These are phyloP conservation scores for Didymosphaeria variabile DNA, from an alignment of 2,329 filamentous ascomycete genomes.

Conservation along the genomic window DNA sequence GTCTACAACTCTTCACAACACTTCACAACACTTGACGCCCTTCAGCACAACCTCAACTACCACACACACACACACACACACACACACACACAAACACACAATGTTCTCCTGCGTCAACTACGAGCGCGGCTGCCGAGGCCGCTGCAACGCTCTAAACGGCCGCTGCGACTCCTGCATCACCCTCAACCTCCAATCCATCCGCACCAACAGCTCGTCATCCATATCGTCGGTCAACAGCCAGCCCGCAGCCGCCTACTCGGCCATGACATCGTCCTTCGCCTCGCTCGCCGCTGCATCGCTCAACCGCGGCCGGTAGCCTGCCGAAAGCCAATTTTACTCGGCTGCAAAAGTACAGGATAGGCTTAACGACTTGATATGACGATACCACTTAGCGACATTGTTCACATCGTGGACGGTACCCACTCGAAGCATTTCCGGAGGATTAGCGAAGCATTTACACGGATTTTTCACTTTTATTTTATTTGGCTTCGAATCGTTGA, in stretches of 20 bases:
- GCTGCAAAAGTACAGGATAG: slow-evolving; percentile 17
- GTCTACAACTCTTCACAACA: too few relatives aligned
- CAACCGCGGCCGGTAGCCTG: slow-evolving; percentile 34
- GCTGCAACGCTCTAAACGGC: slow-evolving; percentile 49
- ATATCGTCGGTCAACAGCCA: slow-evolving; percentile 38
- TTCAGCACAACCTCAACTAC: too few relatives aligned
- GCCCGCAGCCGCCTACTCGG: slow-evolving; percentile 46
- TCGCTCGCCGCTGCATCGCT: slow-evolving; percentile 46
- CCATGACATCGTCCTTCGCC: slow-evolving; percentile 52
- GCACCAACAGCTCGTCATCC: slow-evolving; percentile 45
- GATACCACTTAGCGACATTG: slow-evolving; percentile 17
- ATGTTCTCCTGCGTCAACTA: slow-evolving; percentile 58
- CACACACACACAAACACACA: slow-evolving; percentile 24
- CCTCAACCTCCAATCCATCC: slow-evolving; percentile 49
- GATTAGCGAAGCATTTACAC: slow-evolving; percentile 18
- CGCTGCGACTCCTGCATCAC: slow-evolving; percentile 51
- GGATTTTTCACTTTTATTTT: too few relatives aligned
- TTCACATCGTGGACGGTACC: background rate
- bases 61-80: too few relatives aligned
- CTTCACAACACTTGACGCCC: too few relatives aligned
- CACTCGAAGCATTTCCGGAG: slow-evolving; percentile 8
- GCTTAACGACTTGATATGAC: slow-evolving; percentile 15
- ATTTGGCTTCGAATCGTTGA: too few relatives aligned
- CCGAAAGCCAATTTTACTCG: slow-evolving; percentile 7
- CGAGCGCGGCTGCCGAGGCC: slow-evolving; percentile 55